Base-by-base conservation (phyloP, 2,329 filamentous ascomycete genomes). In the Apiospora kogelbergensis region DNA sequence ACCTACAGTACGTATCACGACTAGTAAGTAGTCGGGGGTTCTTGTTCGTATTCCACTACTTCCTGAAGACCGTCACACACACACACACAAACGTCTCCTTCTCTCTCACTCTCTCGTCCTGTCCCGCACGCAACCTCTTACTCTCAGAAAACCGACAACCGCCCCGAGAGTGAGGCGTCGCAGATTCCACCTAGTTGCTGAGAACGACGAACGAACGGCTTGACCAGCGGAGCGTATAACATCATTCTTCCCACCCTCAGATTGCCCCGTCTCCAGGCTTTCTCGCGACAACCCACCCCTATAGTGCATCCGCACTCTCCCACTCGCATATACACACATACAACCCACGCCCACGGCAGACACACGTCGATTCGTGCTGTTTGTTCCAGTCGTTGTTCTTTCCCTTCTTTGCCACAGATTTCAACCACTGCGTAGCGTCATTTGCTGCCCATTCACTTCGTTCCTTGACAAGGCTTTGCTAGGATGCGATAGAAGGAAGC, bases 291-390 rank as follows among this genome's bases (percentile, higher is more conserved):
- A 24, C 17, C 53, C 53, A 33, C 53, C 63, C 63, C 63, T 65
- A 65, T 65, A 65, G 63, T 33, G 44, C 63, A 30, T 33, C 33
- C 63, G 26, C 41, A 20, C 57, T 17, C 26, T 15, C 63, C 11
- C 63, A 45, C 63, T 45, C 41, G 24, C 63, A 33, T 40, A 40
- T 40, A 40, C 63, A 26, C 63, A 30, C 63, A 20, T 40, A 60
- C 53, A 60, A 60, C n/a, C 30, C 53, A 60, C 53, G 53, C 53
- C 26, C 53, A 33, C 37, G 24, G 20, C 53, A 45, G 30, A 65
- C 63, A 45, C 63, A 65, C 63, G 63, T 45, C 41, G 63, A 65
- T 65, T 22, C 41, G 63, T 65, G 63, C 45, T 65, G 63, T 45
- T 45, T 65, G 41, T 65, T 45, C 63, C 63, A 44, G 30, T 45